A percentile compares a stretch with the other conserved stretches of the same genome.
Conservation (phyloP, 805 yeast genomes). For the Kluyveromyces nonfermentans region DNA sequence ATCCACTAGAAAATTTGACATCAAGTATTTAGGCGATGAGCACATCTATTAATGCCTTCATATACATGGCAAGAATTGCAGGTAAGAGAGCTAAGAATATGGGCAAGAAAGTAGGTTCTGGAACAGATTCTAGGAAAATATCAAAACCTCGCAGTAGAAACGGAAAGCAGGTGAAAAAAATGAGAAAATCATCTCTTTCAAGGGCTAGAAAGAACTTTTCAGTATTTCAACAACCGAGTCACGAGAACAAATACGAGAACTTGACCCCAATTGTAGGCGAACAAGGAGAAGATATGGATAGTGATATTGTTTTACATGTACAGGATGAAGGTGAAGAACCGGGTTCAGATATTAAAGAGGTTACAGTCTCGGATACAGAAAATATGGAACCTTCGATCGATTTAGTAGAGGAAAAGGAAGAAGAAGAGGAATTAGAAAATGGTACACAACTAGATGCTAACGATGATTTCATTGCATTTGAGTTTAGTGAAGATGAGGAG, state of each 20-base stretch:
- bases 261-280: constrained; percentile 14
- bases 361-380: constrained; percentile 10
- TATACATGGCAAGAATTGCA: neutral
- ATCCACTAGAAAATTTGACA: neutral
- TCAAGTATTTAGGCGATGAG: neutral
- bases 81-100: neutral
- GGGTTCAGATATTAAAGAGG: constrained; percentile 2
- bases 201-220: constrained; percentile 22
- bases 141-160: neutral
- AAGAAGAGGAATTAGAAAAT: neutral
- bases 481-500: constrained; percentile 21
- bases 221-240: constrained; percentile 20
- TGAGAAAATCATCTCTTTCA: constrained; percentile 28
- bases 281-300: constrained; percentile 14
- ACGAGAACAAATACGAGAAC: constrained; percentile 23
- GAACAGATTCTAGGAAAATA: neutral
- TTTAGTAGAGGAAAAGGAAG: constrained; percentile 2
- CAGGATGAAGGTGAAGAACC: neutral
- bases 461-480: constrained; percentile 36
- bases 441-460: constrained; percentile 29
- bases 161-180: constrained; percentile 11
- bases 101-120: neutral
- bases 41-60: neutral
- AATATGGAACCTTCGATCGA: constrained; percentile 5
- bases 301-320: neutral